Evolutionary conservation across 2,329 filamentous ascomycete species (phyloP), one percentile per base, ranked within the genome.

Genomic region (Aspergillus pseudoterreus): DNA sequence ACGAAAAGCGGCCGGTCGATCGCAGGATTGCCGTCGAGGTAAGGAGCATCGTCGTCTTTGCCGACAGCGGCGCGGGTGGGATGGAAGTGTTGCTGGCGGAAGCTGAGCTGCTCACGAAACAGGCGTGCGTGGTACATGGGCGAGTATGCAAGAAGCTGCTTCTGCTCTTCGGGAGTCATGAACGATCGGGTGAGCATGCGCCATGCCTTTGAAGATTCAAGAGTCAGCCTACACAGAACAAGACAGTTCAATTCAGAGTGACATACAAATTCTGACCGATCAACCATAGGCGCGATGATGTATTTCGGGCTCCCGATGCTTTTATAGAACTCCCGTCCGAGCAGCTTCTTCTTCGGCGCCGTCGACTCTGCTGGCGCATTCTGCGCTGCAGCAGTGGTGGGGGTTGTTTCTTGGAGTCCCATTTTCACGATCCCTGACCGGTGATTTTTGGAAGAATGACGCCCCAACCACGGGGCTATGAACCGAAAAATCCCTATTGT

Each of bases 81-180:
- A 63, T 96, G 88, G 71, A 97, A 96, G 69, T 94, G 86, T 8
- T 84, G 77, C 48, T 84, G 80, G 60, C 92, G 86, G 71, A 95
- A 95, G 56, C 85, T 86, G 17, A 83, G 75, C 10, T 82, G 85
- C 56, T 95, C 87, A 42, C 80, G 79, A 69, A 95, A 99, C 58
- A 97, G 80, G 50, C 92, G 88, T 3, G 94, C 91, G 70, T 99
- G 94, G 56, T 96, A 82, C 94, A 99, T 99, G 45, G 94, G 94
- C 1, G 91, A 90, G 69, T 99, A 99, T 45, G 90, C 88, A 42
- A 97, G 82, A 32, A 97, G 76, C 19, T 78, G 80, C 49, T 79
- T 77, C 43, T 83, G 81, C 49, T 85, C 78, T 45, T 83, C 76
- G 5, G 84, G 73, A 1, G 88, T 80, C 62, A 96, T 84, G 73